Evolutionary conservation across 768 basidiomycete species (phyloP), one percentile per base, ranked within the genome.

Genomic region (Daedalea quercina): DNA sequence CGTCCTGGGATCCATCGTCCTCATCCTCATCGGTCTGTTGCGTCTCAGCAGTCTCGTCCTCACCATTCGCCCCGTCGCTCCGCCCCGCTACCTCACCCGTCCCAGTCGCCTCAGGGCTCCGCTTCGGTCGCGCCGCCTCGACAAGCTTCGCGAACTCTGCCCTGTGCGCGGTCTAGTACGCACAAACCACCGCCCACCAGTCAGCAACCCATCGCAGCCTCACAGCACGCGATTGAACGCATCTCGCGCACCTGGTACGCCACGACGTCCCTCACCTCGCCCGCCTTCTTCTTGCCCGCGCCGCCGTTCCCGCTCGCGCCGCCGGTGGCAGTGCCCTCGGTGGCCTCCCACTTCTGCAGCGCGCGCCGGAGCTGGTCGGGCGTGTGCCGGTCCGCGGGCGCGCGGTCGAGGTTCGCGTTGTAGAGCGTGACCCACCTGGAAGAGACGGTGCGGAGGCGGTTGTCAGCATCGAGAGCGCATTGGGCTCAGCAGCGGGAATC

Each of bases 401-500:
- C 73, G 57, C 76, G 77, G 67, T 89, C 87, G 9, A 86, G 70
- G 62, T 88, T 89, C 25, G 85, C 79, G 55, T 89, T 89, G 58
- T 76, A 82, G 40, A 84, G 63, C 68, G 81, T 80, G 0, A 85
- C 75, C 84, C 85, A 89, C 56, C 86, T 87, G 50, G 17, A 17
- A 2, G 2, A n/a, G 25, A n/a, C n/a, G n/a, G n/a, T n/a, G n/a
- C n/a, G n/a, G n/a, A n/a, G n/a, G n/a, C n/a, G n/a, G n/a, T n/a
- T n/a, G n/a, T n/a, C n/a, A n/a, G n/a, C n/a, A n/a, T n/a, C n/a
- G n/a, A n/a, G n/a, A n/a, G n/a, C n/a, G n/a, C n/a, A n/a, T n/a
- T n/a, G n/a, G n/a, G n/a, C n/a, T n/a, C n/a, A n/a, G n/a, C n/a
- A n/a, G n/a, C n/a, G n/a, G n/a, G n/a, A n/a, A n/a, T n/a, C n/a